Conservation (phyloP, 176 grass and related monocot genomes). For the Aegilops sharonensis region DNA sequence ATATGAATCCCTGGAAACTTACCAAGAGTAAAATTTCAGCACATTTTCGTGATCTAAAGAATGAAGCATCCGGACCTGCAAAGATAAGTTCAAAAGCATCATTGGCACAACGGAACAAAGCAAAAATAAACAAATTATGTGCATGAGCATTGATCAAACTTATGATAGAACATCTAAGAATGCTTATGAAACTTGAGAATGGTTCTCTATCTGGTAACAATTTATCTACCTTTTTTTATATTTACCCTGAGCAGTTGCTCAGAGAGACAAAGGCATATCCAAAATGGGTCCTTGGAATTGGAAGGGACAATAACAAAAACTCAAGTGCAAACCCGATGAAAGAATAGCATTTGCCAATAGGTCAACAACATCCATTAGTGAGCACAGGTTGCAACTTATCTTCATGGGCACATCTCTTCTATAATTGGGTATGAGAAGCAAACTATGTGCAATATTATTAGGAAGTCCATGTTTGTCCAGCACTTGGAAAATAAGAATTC, state of each 20-base stretch:
- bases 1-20: constrained; percentile 19
- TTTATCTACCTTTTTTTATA: not conserved
- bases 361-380: not conserved
- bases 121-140: not conserved
- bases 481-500: not conserved
- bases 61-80: constrained; percentile 90
- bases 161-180: not conserved
- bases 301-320: not conserved
- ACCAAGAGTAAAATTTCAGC: constrained; percentile 90
- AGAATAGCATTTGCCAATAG: not conserved
- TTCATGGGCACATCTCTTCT: not conserved
- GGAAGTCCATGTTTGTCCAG: not conserved
- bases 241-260: not conserved
- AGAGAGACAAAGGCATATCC: not conserved
- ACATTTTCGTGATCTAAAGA: constrained; percentile 82
- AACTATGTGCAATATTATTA: not conserved
- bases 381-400: not conserved
- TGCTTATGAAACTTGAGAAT: not conserved
- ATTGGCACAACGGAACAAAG: constrained; percentile 1
- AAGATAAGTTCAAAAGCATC: constrained; percentile 30
- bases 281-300: not conserved
- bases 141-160: not conserved
- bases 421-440: constrained; percentile 1
- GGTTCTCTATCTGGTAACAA: not conserved
- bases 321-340: not conserved